Percentiles rank a stretch among this genome's conserved stretches.
Conservation (phyloP, 2,329 filamentous ascomycete species). For the Phialemonium atrogriseum region DNA sequence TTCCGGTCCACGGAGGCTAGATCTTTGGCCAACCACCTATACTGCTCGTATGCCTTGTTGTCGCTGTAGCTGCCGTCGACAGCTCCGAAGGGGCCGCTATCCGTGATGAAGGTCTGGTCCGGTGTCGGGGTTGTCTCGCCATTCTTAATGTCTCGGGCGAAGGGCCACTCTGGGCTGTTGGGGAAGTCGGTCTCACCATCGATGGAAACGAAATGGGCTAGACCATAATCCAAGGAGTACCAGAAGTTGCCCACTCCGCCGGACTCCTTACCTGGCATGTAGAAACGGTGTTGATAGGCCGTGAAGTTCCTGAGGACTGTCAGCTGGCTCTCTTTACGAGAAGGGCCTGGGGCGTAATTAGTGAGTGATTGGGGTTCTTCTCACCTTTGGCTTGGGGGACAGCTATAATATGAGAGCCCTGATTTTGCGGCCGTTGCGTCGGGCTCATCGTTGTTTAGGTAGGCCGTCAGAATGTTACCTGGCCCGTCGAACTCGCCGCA, state of each 20-base stretch:
- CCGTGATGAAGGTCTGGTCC: too few relatives aligned
- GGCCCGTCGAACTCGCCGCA: too few relatives aligned
- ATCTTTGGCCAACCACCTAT: constrained; percentile 11
- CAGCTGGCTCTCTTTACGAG: too few relatives aligned
- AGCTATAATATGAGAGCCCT: constrained; percentile 5
- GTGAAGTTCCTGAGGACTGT: constrained; percentile 13
- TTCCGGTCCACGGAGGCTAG: constrained; percentile 12
- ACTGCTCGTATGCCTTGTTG: constrained; percentile 1
- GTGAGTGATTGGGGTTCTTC: too few relatives aligned
- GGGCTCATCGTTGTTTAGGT: constrained; percentile 40
- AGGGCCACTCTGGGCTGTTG: too few relatives aligned
- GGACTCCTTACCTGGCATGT: constrained; percentile 9
- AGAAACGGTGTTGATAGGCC: constrained; percentile 11
- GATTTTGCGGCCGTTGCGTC: constrained; percentile 19
- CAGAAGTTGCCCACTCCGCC: constrained; percentile 12
- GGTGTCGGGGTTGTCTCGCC: too few relatives aligned
- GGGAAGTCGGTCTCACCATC: constrained; percentile 5
- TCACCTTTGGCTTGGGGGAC: too few relatives aligned
- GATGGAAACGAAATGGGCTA: constrained; percentile 5
- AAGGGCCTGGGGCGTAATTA: too few relatives aligned
- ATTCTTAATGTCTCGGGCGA: too few relatives aligned
- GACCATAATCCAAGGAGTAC: constrained; percentile 14
- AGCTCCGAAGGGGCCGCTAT: background rate
- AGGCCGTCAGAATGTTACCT: too few relatives aligned
- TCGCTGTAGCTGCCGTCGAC: background rate